Base-by-base conservation (phyloP, 2,329 filamentous ascomycete genomes). In the Coniochaeta ligniaria region DNA sequence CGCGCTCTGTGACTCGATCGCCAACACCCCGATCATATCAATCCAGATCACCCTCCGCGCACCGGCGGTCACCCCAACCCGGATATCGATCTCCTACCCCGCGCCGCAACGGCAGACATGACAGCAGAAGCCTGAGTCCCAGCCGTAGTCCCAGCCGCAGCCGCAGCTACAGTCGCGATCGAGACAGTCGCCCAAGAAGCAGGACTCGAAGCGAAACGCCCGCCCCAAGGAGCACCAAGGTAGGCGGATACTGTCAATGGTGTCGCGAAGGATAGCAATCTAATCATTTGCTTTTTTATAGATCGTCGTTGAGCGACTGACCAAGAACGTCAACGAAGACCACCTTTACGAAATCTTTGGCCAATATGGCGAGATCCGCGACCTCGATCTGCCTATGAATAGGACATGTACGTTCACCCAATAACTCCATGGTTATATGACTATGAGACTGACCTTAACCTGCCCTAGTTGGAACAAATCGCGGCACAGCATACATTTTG, bases 281-380 rank as follows among this genome's bases (percentile, higher is more conserved):
- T 41, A 41, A 41, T 9, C 5, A n/a, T 41, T 14, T 36, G 38
- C 38, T 9, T 57, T 36, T 22, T 3, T 57, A 57, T 68, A 97
- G 91, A 93, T 99, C 71, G 92, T 99, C 20, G 90, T 99, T 55
- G 95, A 99, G 75, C 93, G 96, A 64, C 81, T 99, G 70, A 96
- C 94, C 4, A 96, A 96, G 74, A 98, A 96, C 70, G 89, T 99
- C 67, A 96, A 91, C 61, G 91, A 94, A 72, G 84, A 84, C 20
- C 95, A 99, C 69, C 79, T 99, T 7, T 84, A 86, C 66, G 95
- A 99, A 72, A 96, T 99, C 62, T 99, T 99, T 71, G 89, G 91
- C 57, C 83, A 85, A 41, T 99, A 95, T 72, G 95, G 95, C 58
- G 82, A 83, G 22, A 96, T 99, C 67, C 84, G 88, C 67, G 91